phyloP scores from a whole-genome alignment of 108 stramenopile species.

The Skeletonema costatum region DNA sequence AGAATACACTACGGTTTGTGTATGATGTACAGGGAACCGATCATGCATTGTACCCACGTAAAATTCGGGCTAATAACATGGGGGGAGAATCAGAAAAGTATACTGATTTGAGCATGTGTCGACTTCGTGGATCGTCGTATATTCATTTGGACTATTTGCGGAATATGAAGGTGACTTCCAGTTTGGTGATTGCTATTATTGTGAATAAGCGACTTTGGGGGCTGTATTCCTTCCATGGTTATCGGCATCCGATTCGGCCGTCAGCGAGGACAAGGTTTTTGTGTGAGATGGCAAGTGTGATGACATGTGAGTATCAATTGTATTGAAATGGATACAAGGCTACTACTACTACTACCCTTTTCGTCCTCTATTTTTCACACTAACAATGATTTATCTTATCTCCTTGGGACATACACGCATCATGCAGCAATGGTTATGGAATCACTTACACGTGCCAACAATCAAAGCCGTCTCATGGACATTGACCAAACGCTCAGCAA shows the following conservation, averaged over 20 bases:
- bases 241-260: constrained; percentile 18
- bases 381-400: neutral
- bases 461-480: constrained; percentile 20
- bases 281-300: constrained; percentile 40
- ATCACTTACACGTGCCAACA: constrained; percentile 13
- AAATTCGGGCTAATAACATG: neutral
- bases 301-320: constrained; percentile 1
- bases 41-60: constrained; percentile 6
- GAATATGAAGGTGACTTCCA: constrained; percentile 46
- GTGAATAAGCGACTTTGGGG: constrained; percentile 47
- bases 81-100: neutral
- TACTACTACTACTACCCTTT: too few relatives aligned
- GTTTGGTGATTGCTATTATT: constrained; percentile 41
- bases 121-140: constrained; percentile 27
- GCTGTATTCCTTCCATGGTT: constrained; percentile 40
- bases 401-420: neutral
- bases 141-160: constrained; percentile 38
- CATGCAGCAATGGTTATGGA: constrained; percentile 27
- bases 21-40: constrained; percentile 30
- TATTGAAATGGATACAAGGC: neutral
- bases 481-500: constrained; percentile 10
- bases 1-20: constrained; percentile 19
- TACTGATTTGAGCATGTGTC: constrained; percentile 44
- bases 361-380: neutral
- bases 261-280: constrained; percentile 28